Evolutionary conservation across 1,284 basidiomycete genomes (phyloP).

Genomic region (Boletus semigastroideus): DNA sequence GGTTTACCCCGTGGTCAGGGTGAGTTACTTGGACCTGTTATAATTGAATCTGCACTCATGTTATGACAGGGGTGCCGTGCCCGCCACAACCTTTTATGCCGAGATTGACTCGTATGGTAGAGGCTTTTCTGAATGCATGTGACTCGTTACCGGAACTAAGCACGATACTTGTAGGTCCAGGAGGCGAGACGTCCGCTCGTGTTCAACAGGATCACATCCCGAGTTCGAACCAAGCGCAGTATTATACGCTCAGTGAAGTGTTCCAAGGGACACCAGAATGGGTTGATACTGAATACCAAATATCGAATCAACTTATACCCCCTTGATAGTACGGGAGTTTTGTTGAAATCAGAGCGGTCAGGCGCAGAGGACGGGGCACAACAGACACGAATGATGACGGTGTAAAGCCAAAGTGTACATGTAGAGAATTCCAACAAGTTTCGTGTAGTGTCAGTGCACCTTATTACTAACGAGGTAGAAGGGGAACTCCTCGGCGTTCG

Average conservation of each 20-base stretch:
- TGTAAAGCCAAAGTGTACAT: no score
- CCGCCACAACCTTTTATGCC: slow-evolving; percentile 59
- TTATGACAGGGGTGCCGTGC: slow-evolving; percentile 42
- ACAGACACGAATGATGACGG: no score
- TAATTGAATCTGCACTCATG: background rate
- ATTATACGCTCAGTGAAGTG: slow-evolving; percentile 48
- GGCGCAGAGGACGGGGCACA: no score
- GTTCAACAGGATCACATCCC: slow-evolving; percentile 51
- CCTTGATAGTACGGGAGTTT: no score
- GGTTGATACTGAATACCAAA: slow-evolving; percentile 52
- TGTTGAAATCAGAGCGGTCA: no score
- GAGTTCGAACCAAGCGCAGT: slow-evolving; percentile 36
- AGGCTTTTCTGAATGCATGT: background rate
- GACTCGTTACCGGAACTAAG: slow-evolving; percentile 1
- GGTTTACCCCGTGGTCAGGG: no score
- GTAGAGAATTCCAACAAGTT: no score
- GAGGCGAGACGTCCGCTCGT: slow-evolving; percentile 48
- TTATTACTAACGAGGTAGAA: no score
- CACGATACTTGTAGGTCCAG: slow-evolving; percentile 45
- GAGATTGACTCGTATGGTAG: slow-evolving; percentile 56
- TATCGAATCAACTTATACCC: no score
- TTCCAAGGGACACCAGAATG: slow-evolving; percentile 50
- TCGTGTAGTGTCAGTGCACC: background rate
- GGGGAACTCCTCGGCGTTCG: no score
- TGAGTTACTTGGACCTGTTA: no score